Conservation (phyloP, 805 yeast genomes). For the Saturnispora mendoncae region DNA sequence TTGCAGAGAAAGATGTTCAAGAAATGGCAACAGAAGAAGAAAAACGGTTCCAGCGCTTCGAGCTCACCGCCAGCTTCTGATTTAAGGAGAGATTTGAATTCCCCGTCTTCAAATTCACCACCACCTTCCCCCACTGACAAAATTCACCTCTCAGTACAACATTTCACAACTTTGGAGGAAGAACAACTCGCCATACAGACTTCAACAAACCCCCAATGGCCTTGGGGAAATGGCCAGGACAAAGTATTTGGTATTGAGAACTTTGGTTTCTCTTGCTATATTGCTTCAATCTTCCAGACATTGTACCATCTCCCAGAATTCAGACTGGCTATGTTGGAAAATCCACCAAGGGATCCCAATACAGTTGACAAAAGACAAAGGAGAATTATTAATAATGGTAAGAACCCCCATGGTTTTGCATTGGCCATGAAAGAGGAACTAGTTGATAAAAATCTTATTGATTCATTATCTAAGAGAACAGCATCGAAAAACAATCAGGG, state of each 20-base stretch:
- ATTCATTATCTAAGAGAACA: neutral
- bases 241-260: conserved; percentile 77
- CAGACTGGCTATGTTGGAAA: conserved; percentile 44
- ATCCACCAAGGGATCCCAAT: conserved; percentile 30
- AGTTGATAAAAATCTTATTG: neutral
- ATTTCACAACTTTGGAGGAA: too few relatives aligned
- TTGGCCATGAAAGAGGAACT: conserved; percentile 11
- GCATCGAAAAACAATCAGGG: conserved; percentile 33
- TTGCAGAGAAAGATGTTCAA: neutral
- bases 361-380: conserved; percentile 29
- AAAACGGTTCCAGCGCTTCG: neutral
- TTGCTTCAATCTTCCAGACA: conserved; percentile 87
- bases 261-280: conserved; percentile 88
- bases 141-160: too few relatives aligned
- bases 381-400: conserved; percentile 34
- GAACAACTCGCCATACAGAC: too few relatives aligned
- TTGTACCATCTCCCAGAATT: conserved; percentile 67
- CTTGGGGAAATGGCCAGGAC: conserved; percentile 59
- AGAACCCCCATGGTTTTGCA: conserved; percentile 32
- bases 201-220: conserved; percentile 27
- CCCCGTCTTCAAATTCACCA: neutral
- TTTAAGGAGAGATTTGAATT: neutral
- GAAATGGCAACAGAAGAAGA: neutral
- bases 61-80: neutral
- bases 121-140: neutral